Evolutionary conservation across 1,139 yeast species (phyloP), one percentile per base, ranked within the genome.

Genomic region (Nakaseomyces nivariensis): DNA sequence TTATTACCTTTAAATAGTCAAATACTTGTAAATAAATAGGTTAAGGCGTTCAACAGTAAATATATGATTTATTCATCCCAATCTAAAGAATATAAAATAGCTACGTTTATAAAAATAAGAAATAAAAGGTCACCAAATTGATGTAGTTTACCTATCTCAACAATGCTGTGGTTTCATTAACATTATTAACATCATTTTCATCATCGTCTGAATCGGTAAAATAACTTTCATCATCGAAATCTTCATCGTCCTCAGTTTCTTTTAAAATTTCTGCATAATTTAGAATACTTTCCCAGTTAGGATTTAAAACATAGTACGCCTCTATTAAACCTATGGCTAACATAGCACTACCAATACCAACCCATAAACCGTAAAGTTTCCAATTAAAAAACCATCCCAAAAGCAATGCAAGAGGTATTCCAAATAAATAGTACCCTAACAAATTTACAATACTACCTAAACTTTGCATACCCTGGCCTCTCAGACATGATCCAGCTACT

Each of bases 381-480:
- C 76, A 66, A 45, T 76, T 76, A 7, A 71, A 67, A 33, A 70
- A 64, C 63, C 82, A 82, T 37, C 89, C 82, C 40, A 88, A 70
- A 1, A 75, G 60, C 51, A 85, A 66, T 0, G 90, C 89, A 29
- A 86, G 62, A 0, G 97, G 97, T 25, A 83, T 71, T 1, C 85
- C 88, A 49, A 81, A 65, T 3, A 72, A 64, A 64, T 89, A 89
- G 67, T 89, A 89, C 1, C 85, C 82, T 13, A 86, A 67, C 51
- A 89, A 72, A 62, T 88, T 89, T 45, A 89, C 75, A 37, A 81
- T 69, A 0, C 96, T 95, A 0, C 96, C 97, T 46, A 87, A 74
- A 49, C 79, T 79, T 64, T 90, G 97, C 62, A 81, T 74, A 0
- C 96, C 97, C 63, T 85, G 86, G 4, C 96, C 97, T 54, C 97